Percentiles rank a stretch among this genome's conserved stretches.
Evolutionary conservation across 83 land plant species (phyloP).

Genomic region (Picea mariana): DNA sequence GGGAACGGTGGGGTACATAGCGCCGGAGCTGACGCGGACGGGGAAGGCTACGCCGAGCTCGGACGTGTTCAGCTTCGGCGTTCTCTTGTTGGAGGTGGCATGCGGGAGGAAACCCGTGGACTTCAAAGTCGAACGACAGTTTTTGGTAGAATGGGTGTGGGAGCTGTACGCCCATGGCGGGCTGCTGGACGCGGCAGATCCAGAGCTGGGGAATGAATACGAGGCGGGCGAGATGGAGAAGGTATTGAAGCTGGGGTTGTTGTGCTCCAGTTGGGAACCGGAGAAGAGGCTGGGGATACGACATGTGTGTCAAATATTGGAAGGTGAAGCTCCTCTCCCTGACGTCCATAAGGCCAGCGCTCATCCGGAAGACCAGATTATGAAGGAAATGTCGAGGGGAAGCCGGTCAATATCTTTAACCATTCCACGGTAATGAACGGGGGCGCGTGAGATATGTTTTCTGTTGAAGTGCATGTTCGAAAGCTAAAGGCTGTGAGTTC

Average conservation of each 20-base stretch:
- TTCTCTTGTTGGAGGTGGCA: slow-evolving; percentile 47
- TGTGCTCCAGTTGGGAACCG: slow-evolving; percentile 38
- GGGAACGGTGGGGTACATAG: slow-evolving; percentile 73
- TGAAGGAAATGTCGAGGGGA: too few species aligned
- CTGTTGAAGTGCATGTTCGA: too few species aligned
- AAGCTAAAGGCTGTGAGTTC: too few species aligned
- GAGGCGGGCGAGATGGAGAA: too few species aligned
- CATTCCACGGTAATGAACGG: too few species aligned
- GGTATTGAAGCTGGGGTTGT: slow-evolving; percentile 47
- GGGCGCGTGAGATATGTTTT: too few species aligned
- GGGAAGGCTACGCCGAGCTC: slow-evolving; percentile 46
- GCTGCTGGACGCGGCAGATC: slow-evolving; percentile 35
- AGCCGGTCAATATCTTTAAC: too few species aligned
- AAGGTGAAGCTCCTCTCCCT: background rate
- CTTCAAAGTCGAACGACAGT: slow-evolving; percentile 13
- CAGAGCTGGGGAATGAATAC: slow-evolving; percentile 24
- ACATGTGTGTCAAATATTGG: slow-evolving; percentile 22
- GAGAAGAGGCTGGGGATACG: slow-evolving; percentile 47
- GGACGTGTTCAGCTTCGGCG: slow-evolving; percentile 68
- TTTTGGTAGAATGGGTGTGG: slow-evolving; percentile 55
- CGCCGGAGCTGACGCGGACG: too few species aligned
- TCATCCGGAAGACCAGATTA: too few species aligned
- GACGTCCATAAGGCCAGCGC: too few species aligned
- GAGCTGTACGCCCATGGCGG: slow-evolving; percentile 25
- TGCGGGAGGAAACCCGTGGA: slow-evolving; percentile 54